These are phyloP conservation scores for Globisporangium nodosum DNA, from an alignment of 352 stramenopile species.

Conservation along the genomic window DNA sequence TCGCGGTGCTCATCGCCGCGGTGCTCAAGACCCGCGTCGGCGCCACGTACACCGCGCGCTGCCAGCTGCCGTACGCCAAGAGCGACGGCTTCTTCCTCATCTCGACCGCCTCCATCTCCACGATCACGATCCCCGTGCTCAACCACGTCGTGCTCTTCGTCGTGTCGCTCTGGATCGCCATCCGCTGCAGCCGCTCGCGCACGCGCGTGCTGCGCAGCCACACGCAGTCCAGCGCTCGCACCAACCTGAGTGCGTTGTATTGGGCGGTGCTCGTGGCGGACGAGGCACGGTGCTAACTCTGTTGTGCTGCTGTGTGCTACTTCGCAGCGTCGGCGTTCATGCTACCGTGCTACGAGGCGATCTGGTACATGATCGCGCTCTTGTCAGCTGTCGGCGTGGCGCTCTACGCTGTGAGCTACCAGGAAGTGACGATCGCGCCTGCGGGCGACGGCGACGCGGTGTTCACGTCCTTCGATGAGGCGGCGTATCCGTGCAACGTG, in stretches of 20 bases:
- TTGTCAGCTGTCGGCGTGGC: conserved; percentile 46
- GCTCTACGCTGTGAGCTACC: conserved; percentile 50
- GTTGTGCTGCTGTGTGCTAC: not conserved
- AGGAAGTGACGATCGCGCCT: conserved; percentile 10
- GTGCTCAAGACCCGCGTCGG: conserved; percentile 24
- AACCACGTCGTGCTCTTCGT: conserved; percentile 71
- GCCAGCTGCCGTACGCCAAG: conserved; percentile 26
- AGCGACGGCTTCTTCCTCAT: conserved; percentile 17
- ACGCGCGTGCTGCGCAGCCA: conserved; percentile 59
- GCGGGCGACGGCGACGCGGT: conserved; percentile 17
- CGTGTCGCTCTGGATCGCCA: conserved; percentile 53
- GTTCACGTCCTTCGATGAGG: conserved; percentile 16
- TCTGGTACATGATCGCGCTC: conserved; percentile 78
- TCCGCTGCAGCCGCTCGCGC: conserved; percentile 74
- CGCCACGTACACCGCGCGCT: conserved; percentile 35
- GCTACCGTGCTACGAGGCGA: conserved; percentile 80
- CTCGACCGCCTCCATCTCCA: conserved; percentile 39
- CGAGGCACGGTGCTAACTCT: not conserved
- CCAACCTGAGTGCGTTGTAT: conserved; percentile 62
- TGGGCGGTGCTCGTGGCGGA: not conserved
- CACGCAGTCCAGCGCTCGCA: conserved; percentile 47
- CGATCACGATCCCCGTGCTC: conserved; percentile 47
- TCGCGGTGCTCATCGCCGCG: conserved; percentile 33
- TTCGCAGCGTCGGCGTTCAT: conserved; percentile 73
- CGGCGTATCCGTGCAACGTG: conserved; percentile 51